Percentiles rank a stretch among this genome's conserved stretches.
phyloP scores from a whole-genome alignment of 768 basidiomycete species.

The Filobasidium floriforme region DNA sequence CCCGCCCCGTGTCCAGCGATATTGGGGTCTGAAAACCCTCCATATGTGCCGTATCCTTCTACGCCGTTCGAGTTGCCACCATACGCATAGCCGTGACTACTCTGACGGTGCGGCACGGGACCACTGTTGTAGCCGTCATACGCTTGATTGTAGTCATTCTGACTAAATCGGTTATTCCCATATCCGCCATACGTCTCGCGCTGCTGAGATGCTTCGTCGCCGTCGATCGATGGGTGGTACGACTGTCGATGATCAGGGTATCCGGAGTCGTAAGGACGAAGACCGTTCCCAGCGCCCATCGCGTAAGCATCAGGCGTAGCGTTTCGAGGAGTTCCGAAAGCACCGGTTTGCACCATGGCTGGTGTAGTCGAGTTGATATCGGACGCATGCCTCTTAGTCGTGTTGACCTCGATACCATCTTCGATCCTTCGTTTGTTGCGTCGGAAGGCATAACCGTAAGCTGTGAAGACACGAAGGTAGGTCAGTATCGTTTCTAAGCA shows the following conservation, averaged over 20 bases:
- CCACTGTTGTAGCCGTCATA: not conserved
- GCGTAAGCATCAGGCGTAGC: not conserved
- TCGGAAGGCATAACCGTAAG: conserved; percentile 42
- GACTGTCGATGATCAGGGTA: not conserved
- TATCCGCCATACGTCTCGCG: not conserved
- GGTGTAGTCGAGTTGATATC: conserved; percentile 28
- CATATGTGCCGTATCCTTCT: not conserved
- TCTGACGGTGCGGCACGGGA: not conserved
- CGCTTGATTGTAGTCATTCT: not conserved
- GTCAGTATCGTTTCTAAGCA: not conserved
- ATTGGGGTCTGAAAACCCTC: not conserved
- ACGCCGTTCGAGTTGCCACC: not conserved
- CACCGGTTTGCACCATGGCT: conserved; percentile 19
- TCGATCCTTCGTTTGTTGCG: conserved; percentile 39
- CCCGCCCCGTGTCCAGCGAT: not conserved
- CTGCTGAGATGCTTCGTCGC: not conserved
- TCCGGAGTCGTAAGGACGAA: not conserved
- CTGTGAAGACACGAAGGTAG: conserved; percentile 10
- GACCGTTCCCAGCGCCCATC: not conserved
- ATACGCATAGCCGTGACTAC: not conserved
- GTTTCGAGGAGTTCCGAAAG: not conserved
- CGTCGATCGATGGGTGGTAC: conserved; percentile 4
- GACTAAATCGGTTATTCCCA: not conserved
- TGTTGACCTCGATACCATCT: conserved; percentile 38
- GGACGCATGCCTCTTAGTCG: conserved; percentile 30